Base-by-base conservation (phyloP, 352 stramenopile species). In the Globisporangium camurandrum region DNA sequence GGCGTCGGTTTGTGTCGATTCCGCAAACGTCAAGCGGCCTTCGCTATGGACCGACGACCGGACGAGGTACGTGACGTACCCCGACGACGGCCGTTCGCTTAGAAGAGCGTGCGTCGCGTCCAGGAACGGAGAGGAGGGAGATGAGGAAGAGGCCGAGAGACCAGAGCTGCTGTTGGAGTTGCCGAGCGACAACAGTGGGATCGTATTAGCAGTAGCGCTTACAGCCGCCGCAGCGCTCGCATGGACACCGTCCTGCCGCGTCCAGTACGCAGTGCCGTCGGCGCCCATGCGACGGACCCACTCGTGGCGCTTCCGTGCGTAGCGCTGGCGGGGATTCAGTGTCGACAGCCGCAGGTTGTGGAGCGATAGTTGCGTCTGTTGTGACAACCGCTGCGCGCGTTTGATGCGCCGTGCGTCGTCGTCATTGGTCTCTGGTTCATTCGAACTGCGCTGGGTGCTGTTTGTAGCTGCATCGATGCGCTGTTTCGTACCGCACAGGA, bases 401-500 rank as follows among this genome's bases (percentile, higher is more conserved):
- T 67, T 67, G 39, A 60, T 56, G 40, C 31, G n/a, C 23, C 38
- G n/a, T 52, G 51, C 12, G 46, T 46, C 31, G 47, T 16, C 7
- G 23, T 5, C 30, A 43, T 33, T 3, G n/a, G n/a, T n/a, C n/a
- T n/a, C n/a, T n/a, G n/a, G n/a, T n/a, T n/a, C n/a, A n/a, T n/a
- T n/a, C n/a, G n/a, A n/a, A n/a, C n/a, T n/a, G n/a, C n/a, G n/a
- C n/a, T n/a, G n/a, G n/a, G n/a, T n/a, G n/a, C n/a, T n/a, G n/a
- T n/a, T n/a, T n/a, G n/a, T n/a, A n/a, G n/a, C n/a, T 50, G 54
- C 59, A 51, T 62, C 43, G 44, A 64, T 61, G 54, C 79, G 75
- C 57, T 88, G n/a, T n/a, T n/a, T 88, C 4, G 79, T 91, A 46
- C 75, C 79, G 48, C 79, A 91, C 3, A 91, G 46, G 19, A 86